Evolutionary conservation across 2,329 filamentous ascomycete genomes (phyloP), one percentile per base, ranked within the genome.

Genomic region (Neofusicoccum ribis): DNA sequence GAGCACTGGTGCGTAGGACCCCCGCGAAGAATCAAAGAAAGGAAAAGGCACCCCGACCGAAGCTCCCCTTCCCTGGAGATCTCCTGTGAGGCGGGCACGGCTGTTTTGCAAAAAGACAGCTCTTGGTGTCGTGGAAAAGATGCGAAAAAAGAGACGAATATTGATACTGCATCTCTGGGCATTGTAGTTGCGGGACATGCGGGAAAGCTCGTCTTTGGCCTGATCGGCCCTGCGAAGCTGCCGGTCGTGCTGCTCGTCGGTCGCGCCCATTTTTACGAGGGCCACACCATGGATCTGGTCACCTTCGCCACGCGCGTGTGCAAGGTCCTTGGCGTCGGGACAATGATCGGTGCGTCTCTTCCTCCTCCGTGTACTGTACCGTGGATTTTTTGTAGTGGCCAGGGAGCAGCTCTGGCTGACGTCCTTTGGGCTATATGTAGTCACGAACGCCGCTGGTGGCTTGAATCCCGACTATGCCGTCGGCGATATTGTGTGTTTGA

Each of bases 181-280:
- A 47, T 49, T 64, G 49, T 65, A 82, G 81, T 88, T 15, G 76
- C 80, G 52, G 87, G 87, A 37, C 87, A 90, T 82, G 86, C 84
- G 66, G 87, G 87, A 54, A 88, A 88, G 72, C 80, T 90, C 65
- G 84, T 89, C 8, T 89, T 89, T 74, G 86, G 87, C 15, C 80
- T 84, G 34, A 80, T 89, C 65, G 84, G 84, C 2, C 73, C 78
- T 17, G 76, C 79, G 50, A 79, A 83, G 68, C 82, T 82, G 5
- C 85, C 87, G 1, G 85, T 85, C 6, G 85, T 89, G 34, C 79
- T 89, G 70, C 84, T 90, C 76, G 86, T 89, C 67, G 88, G 87
- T 68, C 82, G 88, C 72, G 84, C 84, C 70, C 87, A 89, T 75
- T 89, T 87, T 77, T 90, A 89, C 72, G 88, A 90, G 76, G 88